These are phyloP conservation scores for Blepharisma undulans DNA, from an alignment of 169 alveolate genomes.

Conservation along the genomic window DNA sequence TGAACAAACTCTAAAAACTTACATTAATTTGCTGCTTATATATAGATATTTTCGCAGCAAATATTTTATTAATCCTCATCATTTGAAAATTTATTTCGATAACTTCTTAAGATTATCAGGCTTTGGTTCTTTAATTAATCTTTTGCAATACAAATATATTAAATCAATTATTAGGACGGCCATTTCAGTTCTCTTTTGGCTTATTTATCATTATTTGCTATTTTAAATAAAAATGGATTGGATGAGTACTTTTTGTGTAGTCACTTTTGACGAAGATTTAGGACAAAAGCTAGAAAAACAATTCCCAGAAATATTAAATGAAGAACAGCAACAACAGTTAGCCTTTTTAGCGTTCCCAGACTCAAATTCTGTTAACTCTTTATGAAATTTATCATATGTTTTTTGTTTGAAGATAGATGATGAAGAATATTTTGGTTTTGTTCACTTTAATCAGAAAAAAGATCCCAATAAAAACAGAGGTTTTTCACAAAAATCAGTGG, in stretches of 20 bases:
- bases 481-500: conserved; percentile 26
- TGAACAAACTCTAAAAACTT: no score
- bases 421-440: conserved; percentile 3
- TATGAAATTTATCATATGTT: conserved; percentile 12
- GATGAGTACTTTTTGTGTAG: conserved; percentile 17
- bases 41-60: no score
- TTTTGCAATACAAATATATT: no score
- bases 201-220: background rate
- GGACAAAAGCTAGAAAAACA: conserved; percentile 30
- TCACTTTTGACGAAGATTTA: conserved; percentile 39
- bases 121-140: no score
- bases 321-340: background rate
- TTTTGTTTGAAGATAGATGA: conserved; percentile 6
- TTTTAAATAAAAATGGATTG: conserved; percentile 11
- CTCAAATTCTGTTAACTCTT: conserved; percentile 32
- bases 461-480: conserved; percentile 20
- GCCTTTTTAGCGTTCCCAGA: conserved; percentile 42
- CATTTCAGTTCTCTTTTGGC: background rate
- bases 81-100: no score
- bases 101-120: no score
- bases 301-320: background rate
- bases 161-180: no score
- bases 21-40: no score
- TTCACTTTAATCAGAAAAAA: conserved; percentile 18
- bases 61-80: no score